phyloP scores from a whole-genome alignment of 2,329 filamentous ascomycete species.

The Xylariomycetidae sp. region DNA sequence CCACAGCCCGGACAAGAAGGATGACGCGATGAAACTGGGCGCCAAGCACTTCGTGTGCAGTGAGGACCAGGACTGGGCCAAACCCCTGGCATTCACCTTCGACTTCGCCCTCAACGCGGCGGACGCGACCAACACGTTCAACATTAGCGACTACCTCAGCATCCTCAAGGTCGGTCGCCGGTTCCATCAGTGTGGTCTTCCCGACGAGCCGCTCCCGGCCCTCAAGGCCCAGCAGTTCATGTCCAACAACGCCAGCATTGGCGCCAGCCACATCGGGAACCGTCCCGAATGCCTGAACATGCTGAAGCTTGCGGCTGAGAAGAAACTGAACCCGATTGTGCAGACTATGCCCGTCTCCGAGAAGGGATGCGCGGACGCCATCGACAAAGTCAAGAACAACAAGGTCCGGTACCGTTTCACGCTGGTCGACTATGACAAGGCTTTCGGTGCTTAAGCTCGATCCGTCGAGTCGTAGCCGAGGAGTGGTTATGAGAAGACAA shows the following conservation, averaged over 20 bases:
- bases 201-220: conserved; percentile 41
- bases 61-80: conserved; percentile 49
- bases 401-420: conserved; percentile 70
- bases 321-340: conserved; percentile 40
- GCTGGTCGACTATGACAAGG: conserved; percentile 61
- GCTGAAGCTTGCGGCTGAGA: conserved; percentile 53
- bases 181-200: conserved; percentile 54
- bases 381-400: conserved; percentile 63
- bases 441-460: conserved; percentile 45
- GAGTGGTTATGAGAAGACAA: too few relatives aligned
- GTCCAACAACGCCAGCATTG: conserved; percentile 31
- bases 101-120: conserved; percentile 46
- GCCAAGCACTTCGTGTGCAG: conserved; percentile 49
- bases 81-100: conserved; percentile 44
- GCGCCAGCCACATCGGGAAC: conserved; percentile 53
- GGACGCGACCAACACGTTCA: conserved; percentile 46
- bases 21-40: conserved; percentile 56
- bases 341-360: conserved; percentile 58
- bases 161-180: conserved; percentile 46
- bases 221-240: conserved; percentile 37
- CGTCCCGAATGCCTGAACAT: conserved; percentile 53
- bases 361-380: conserved; percentile 62
- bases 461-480: too few relatives aligned
- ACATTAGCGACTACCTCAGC: conserved; percentile 44
- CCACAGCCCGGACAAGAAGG: conserved; percentile 50